Conservation (phyloP, 768 basidiomycete genomes). For the Clitopilus hobsonii region DNA sequence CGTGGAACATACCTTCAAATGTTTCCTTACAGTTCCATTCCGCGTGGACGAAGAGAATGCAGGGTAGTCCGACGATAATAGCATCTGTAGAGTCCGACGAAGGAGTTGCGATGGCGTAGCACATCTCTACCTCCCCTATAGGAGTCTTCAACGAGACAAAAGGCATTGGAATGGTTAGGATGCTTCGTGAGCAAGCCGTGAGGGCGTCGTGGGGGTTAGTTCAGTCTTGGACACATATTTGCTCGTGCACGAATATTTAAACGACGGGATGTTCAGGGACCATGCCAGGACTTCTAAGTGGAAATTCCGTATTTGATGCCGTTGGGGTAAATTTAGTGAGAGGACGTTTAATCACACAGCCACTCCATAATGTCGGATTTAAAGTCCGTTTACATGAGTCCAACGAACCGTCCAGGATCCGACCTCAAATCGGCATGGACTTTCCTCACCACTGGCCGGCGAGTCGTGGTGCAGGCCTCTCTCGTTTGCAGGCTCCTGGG, state of each 20-base stretch:
- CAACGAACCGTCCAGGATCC: no score
- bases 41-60: constrained; percentile 32
- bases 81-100: constrained; percentile 18
- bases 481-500: no score
- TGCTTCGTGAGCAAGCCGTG: no score
- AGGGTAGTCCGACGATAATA: constrained; percentile 29
- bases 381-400: no score
- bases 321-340: not conserved
- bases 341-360: no score
- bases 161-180: constrained; percentile 20
- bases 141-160: constrained; percentile 22
- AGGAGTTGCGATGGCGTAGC: constrained; percentile 34
- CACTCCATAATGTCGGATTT: no score
- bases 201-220: no score
- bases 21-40: constrained; percentile 25
- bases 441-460: no score
- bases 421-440: no score
- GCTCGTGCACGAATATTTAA: not conserved
- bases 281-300: not conserved
- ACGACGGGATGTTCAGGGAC: not conserved
- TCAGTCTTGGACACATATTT: no score
- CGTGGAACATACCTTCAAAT: constrained; percentile 29
- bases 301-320: not conserved
- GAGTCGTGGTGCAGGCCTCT: no score
- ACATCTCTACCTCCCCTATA: constrained; percentile 22